phyloP scores from a whole-genome alignment of 148 eudicot species.

The Camellia granthamiana region DNA sequence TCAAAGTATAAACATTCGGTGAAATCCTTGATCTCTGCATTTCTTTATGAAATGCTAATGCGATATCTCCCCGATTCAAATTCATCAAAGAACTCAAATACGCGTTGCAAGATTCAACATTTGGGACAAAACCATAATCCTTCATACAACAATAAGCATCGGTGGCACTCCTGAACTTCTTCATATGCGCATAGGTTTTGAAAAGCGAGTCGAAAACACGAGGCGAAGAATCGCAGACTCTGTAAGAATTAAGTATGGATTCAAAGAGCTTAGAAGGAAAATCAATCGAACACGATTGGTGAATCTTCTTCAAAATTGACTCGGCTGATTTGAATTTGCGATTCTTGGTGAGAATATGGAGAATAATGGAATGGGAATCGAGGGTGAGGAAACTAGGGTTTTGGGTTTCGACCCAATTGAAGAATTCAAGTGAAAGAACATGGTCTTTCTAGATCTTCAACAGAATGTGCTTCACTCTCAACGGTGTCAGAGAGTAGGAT shows the following conservation, averaged over 20 bases:
- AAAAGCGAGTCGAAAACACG: no score
- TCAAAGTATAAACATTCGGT: no score
- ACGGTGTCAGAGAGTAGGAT: slow-evolving; percentile 38
- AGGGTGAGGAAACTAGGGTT: slow-evolving; percentile 53
- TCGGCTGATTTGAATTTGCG: slow-evolving; percentile 65
- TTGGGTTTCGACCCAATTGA: slow-evolving; percentile 54
- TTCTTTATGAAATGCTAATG: slow-evolving; percentile 44
- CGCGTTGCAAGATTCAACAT: slow-evolving; percentile 13
- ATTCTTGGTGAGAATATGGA: slow-evolving; percentile 65
- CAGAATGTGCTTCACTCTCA: slow-evolving; percentile 70
- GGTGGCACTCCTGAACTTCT: slow-evolving; percentile 51
- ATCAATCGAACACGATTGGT: slow-evolving; percentile 27
- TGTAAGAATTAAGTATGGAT: no score
- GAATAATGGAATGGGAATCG: slow-evolving; percentile 54
- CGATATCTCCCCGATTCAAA: slow-evolving; percentile 51
- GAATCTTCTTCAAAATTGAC: slow-evolving; percentile 41
- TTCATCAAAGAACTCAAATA: slow-evolving; percentile 53
- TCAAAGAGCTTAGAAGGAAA: no score
- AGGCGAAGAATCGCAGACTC: no score
- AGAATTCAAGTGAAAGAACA: slow-evolving; percentile 72
- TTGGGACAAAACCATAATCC: slow-evolving; percentile 76
- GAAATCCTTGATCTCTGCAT: slow-evolving; percentile 15
- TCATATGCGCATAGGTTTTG: no score
- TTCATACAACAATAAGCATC: slow-evolving; percentile 50
- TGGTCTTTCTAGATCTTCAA: slow-evolving; percentile 61